Percentiles rank a stretch among this genome's conserved stretches.
These are phyloP conservation scores for Kockiozyma suomiensis DNA, from an alignment of 805 yeast genomes.

Conservation along the genomic window DNA sequence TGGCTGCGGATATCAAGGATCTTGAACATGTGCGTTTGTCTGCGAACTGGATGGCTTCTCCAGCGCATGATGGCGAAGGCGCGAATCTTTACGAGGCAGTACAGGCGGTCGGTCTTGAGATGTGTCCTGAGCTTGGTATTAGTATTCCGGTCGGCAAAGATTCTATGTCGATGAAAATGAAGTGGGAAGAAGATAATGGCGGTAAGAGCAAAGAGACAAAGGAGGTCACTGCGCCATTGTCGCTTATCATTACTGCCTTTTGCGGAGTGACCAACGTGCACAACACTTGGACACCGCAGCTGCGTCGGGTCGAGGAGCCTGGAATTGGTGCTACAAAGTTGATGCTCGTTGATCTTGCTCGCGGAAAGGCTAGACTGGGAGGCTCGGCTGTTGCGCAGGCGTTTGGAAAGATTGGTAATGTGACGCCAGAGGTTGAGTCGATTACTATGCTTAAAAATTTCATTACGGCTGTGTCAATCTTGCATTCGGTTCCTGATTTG, in stretches of 20 bases:
- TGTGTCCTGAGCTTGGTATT: conserved; percentile 90
- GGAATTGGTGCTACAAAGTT: conserved; percentile 48
- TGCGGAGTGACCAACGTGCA: conserved; percentile 83
- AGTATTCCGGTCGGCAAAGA: conserved; percentile 98
- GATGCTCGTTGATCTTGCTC: conserved; percentile 79
- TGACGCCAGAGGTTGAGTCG: conserved; percentile 81
- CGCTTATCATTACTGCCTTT: conserved; percentile 88
- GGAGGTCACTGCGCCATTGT: conserved; percentile 94
- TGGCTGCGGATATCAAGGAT: conserved; percentile 84
- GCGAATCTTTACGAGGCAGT: conserved; percentile 94
- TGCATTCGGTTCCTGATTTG: conserved; percentile 63
- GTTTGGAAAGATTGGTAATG: conserved; percentile 80
- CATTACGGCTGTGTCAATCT: conserved; percentile 64
- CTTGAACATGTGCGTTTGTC: conserved; percentile 79
- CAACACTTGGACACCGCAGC: conserved; percentile 93
- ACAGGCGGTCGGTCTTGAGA: conserved; percentile 89
- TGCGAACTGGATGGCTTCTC: conserved; percentile 99
- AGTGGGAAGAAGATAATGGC: conserved; percentile 61
- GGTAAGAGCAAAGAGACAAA: conserved; percentile 50
- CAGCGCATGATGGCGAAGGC: conserved; percentile 94
- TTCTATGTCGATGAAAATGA: conserved; percentile 98
- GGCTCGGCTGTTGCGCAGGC: conserved; percentile 96
- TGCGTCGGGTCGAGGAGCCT: conserved; percentile 55
- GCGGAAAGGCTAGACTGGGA: conserved; percentile 64
- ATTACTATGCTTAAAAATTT: conserved; percentile 64